Evolutionary conservation across 768 basidiomycete species (phyloP).

Genomic region (Pholiota conissans): DNA sequence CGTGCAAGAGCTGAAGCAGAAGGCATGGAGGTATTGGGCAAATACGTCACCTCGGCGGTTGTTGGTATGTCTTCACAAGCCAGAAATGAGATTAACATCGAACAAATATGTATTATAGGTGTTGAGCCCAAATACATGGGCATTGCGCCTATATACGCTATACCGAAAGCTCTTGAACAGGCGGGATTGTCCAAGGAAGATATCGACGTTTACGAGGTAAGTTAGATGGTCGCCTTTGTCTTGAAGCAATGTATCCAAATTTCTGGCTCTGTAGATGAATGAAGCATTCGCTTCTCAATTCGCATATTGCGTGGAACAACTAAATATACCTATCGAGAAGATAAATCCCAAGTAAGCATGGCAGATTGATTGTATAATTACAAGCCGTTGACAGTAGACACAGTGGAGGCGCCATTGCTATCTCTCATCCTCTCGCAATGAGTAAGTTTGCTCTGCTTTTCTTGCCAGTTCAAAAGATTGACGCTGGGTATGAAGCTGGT

Average conservation of each 20-base stretch:
- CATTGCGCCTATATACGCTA: slow-evolving; percentile 68
- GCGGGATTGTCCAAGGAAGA: slow-evolving; percentile 69
- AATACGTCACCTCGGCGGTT: slow-evolving; percentile 77
- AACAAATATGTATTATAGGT: slow-evolving; percentile 38
- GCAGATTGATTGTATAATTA: neutral
- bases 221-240: neutral
- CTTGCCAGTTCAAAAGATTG: slow-evolving; percentile 2
- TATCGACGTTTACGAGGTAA: slow-evolving; percentile 74
- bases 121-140: slow-evolving; percentile 82
- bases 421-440: slow-evolving; percentile 83
- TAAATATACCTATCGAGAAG: slow-evolving; percentile 73
- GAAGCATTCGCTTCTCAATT: slow-evolving; percentile 95
- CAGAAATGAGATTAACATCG: neutral
- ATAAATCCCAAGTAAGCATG: slow-evolving; percentile 81
- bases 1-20: slow-evolving; percentile 73
- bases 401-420: slow-evolving; percentile 84
- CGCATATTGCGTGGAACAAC: slow-evolving; percentile 85
- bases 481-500: slow-evolving; percentile 54
- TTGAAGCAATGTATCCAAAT: neutral
- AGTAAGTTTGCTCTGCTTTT: slow-evolving; percentile 46
- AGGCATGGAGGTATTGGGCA: slow-evolving; percentile 78
- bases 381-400: slow-evolving; percentile 9
- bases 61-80: slow-evolving; percentile 53
- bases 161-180: slow-evolving; percentile 66
- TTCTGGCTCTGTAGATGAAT: slow-evolving; percentile 57